Base-by-base conservation (phyloP, 164 flowering plant species). In the Vitis rotundifolia region DNA sequence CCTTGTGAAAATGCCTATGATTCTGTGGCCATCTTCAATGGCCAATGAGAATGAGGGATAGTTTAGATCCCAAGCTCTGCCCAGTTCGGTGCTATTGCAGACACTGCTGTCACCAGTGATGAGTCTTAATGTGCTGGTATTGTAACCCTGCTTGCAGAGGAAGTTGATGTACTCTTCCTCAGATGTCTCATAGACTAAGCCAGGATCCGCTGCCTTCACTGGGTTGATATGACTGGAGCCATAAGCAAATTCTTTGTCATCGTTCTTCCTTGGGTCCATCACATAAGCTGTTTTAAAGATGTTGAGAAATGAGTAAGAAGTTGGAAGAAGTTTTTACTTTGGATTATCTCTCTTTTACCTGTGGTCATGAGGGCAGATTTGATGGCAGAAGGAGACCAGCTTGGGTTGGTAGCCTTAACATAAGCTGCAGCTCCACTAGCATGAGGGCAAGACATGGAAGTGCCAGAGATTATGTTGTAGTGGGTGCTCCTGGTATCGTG, bases 181-280 rank as follows among this genome's bases (percentile, higher is more conserved):
- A 22, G 64, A 59, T 54, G 77, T 72, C 18, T 78, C 61, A n/a
- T 74, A 74, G 29, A 78, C 70, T 16, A 78, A 70, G 15, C 81
- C 77, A 59, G 77, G 77, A 11, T 78, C n/a, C 9, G 65, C 64
- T 51, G 77, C 77, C 28, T 55, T 68, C 14, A 19, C 8, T 22
- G 77, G 81, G 72, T 74, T 71, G 31, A 78, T 56, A 53, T 74
- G 78, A 31, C 81, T 71, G 5, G 81, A 71, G 15, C 81, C 75
- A 37, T 78, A 74, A 9, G 77, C 72, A 50, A 78, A 78, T 59
- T 74, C 73, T 16, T 31, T 31, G 19, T 73, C 75, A 1, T 64
- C 66, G 26, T 64, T 50, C 68, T 64, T 74, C 15, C 14, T 78
- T 50, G 75, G 72, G 49, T 68, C 73, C 80, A 78, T 68, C 9